Evolutionary conservation across 2,329 filamentous ascomycete species (phyloP).

Genomic region (Clonostachys rosea): DNA sequence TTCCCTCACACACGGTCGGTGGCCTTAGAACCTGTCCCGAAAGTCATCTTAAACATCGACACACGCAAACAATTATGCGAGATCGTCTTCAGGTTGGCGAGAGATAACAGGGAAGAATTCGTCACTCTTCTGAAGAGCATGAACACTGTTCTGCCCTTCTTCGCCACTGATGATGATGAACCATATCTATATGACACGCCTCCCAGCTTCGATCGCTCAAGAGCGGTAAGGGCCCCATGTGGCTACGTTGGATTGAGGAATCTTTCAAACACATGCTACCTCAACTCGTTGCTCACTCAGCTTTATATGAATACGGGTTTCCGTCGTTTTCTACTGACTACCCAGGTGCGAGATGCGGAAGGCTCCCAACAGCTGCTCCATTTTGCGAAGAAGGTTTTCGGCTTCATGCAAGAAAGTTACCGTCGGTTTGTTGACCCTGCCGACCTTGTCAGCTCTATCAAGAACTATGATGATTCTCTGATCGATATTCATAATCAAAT

Average conservation of each 20-base stretch:
- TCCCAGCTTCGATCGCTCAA: conserved; percentile 59
- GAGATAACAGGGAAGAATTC: conserved; percentile 43
- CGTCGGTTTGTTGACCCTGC: conserved; percentile 69
- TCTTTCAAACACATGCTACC: conserved; percentile 92
- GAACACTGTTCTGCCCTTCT: conserved; percentile 23
- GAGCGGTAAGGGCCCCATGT: conserved; percentile 67
- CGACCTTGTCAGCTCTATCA: conserved; percentile 69
- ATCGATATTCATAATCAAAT: conserved; percentile 91
- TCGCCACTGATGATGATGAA: conserved; percentile 24
- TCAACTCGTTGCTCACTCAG: conserved; percentile 92
- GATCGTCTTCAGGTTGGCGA: conserved; percentile 52
- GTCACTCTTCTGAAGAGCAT: conserved; percentile 39
- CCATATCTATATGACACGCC: conserved; percentile 58
- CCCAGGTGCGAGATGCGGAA: conserved; percentile 48
- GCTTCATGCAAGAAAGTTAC: conserved; percentile 78
- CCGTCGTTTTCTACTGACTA: conserved; percentile 73
- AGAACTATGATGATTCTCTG: conserved; percentile 73
- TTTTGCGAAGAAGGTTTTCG: conserved; percentile 79
- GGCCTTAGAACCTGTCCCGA: conserved; percentile 22
- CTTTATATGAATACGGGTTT: conserved; percentile 94
- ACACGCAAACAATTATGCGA: conserved; percentile 58
- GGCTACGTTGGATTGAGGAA: conserved; percentile 91
- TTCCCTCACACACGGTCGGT: conserved; percentile 50
- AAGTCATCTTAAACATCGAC: conserved; percentile 41
- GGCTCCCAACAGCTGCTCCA: conserved; percentile 63